These are phyloP conservation scores for Tylopilus subfusipes DNA, from an alignment of 768 basidiomycete genomes.

Conservation along the genomic window DNA sequence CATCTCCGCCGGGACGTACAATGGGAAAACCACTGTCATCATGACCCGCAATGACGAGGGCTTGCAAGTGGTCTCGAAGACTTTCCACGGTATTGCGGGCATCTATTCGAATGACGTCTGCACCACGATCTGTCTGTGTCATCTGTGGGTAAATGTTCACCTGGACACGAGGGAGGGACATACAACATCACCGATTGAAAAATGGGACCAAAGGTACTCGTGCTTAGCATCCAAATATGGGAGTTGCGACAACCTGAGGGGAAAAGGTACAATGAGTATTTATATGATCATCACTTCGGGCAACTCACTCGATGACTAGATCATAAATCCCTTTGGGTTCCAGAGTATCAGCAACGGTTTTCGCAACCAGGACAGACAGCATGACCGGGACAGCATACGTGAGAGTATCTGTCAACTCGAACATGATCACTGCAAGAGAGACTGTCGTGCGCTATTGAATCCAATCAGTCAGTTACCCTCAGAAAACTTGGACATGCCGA, in stretches of 20 bases:
- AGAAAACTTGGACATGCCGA: neutral
- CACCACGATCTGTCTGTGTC: constrained; percentile 59
- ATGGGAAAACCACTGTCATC: constrained; percentile 89
- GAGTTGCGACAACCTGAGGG: constrained; percentile 64
- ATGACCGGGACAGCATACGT: constrained; percentile 91
- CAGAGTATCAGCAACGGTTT: constrained; percentile 33
- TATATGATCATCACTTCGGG: neutral
- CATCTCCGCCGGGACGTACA: constrained; percentile 46
- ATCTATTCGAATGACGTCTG: constrained; percentile 71
- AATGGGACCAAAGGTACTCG: constrained; percentile 81
- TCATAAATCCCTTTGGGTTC: constrained; percentile 93
- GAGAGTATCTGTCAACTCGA: constrained; percentile 90
- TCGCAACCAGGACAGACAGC: constrained; percentile 72
- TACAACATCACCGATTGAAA: constrained; percentile 77
- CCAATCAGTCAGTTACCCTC: constrained; percentile 5
- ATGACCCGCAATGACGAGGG: constrained; percentile 53
- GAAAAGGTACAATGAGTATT: neutral
- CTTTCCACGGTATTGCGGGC: constrained; percentile 71
- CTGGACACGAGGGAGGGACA: constrained; percentile 24
- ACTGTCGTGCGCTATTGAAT: constrained; percentile 72
- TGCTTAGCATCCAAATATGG: constrained; percentile 92
- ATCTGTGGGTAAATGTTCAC: neutral
- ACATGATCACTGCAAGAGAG: constrained; percentile 93
- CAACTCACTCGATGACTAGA: constrained; percentile 75
- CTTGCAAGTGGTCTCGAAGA: constrained; percentile 66